A percentile compares a stretch with the other conserved stretches of the same genome.
These are phyloP conservation scores for Cryptococcus amylolentus DNA, from an alignment of 1,284 basidiomycete genomes.

Conservation along the genomic window DNA sequence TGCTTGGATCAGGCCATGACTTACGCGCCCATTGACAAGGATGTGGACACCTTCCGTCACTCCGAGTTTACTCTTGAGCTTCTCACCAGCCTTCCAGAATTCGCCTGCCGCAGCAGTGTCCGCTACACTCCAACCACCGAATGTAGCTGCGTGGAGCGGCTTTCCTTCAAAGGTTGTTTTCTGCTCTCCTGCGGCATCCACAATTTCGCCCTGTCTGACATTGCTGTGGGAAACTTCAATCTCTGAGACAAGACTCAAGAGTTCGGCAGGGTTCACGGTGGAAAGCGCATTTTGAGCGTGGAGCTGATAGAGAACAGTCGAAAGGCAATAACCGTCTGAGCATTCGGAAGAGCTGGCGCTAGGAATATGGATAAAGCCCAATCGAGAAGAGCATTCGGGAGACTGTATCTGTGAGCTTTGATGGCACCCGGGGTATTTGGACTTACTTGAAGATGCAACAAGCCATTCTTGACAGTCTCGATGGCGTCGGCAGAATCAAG, in stretches of 20 bases:
- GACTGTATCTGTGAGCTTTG: constrained; percentile 10
- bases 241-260: constrained; percentile 36
- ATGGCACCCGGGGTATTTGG: not conserved
- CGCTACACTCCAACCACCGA: not conserved
- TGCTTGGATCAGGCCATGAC: constrained; percentile 7
- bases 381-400: constrained; percentile 34
- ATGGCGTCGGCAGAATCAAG: constrained; percentile 64
- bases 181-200: not conserved
- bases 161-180: constrained; percentile 4
- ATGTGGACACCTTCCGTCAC: constrained; percentile 61
- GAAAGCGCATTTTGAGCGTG: constrained; percentile 25
- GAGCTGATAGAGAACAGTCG: constrained; percentile 43
- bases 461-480: constrained; percentile 59
- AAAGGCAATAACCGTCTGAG: constrained; percentile 23
- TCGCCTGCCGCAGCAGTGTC: constrained; percentile 33
- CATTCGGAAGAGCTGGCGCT: constrained; percentile 8
- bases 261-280: constrained; percentile 23
- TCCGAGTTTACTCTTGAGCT: constrained; percentile 49
- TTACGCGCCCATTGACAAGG: constrained; percentile 75
- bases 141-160: constrained; percentile 6
- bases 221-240: constrained; percentile 25
- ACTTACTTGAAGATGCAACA: constrained; percentile 60
- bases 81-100: constrained; percentile 39
- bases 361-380: constrained; percentile 50
- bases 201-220: constrained; percentile 17